Conservation (phyloP, 257 asterid species). For the Coffea eugenioides region DNA sequence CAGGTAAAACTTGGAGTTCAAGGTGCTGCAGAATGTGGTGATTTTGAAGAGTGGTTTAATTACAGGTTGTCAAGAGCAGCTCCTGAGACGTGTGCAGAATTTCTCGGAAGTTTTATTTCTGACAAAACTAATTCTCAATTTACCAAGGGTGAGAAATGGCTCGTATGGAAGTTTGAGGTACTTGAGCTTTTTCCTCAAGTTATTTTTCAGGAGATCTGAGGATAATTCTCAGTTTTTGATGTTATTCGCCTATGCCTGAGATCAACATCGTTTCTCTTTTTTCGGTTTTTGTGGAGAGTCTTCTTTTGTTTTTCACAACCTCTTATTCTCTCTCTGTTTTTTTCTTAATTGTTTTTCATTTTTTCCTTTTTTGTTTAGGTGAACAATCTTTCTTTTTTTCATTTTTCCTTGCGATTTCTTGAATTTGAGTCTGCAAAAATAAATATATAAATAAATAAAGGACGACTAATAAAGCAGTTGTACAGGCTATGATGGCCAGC, state of each 20-base stretch:
- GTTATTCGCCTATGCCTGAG: not conserved
- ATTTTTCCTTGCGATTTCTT: not conserved
- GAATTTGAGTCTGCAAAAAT: not conserved
- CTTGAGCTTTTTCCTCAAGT: conserved; percentile 15
- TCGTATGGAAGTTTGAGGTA: conserved; percentile 97
- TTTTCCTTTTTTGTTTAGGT: not conserved
- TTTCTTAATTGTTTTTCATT: too few relatives aligned
- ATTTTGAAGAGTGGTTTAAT: conserved; percentile 92
- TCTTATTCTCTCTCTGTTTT: too few relatives aligned
- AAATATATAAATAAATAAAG: not conserved
- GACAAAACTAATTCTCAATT: conserved; percentile 66
- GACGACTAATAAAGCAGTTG: not conserved
- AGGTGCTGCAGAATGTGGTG: conserved; percentile 93
- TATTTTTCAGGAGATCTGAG: not conserved
- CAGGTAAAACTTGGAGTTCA: conserved; percentile 85
- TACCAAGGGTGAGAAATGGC: conserved; percentile 99
- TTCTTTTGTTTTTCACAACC: not conserved
- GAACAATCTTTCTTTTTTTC: not conserved
- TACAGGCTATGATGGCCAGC: not conserved
- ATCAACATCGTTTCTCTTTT: not conserved
- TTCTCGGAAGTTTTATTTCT: conserved; percentile 83
- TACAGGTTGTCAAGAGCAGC: conserved; percentile 94
- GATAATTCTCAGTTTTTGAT: not conserved
- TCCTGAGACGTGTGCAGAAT: conserved; percentile 92
- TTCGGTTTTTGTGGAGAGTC: not conserved